phyloP scores from a whole-genome alignment of 129 eudicot species.

The Helianthus annuus region DNA sequence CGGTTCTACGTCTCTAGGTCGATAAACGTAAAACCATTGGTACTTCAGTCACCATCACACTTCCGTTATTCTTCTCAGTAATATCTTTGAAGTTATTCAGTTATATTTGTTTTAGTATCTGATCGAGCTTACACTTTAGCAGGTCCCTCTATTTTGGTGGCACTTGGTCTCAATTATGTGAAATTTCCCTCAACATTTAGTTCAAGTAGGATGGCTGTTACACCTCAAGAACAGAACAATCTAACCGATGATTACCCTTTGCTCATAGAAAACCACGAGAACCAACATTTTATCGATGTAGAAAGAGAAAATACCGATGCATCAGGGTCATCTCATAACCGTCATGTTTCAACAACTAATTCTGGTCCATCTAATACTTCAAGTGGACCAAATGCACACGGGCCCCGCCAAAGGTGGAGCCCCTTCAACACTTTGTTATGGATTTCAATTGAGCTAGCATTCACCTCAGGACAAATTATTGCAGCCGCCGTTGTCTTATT shows the following conservation, averaged over 20 bases:
- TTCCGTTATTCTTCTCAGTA: no score
- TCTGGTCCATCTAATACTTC: no score
- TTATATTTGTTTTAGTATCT: not conserved
- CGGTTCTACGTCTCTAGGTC: no score
- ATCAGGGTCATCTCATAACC: conserved; percentile 28
- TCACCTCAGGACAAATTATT: no score
- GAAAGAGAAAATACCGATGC: conserved; percentile 41
- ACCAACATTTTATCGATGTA: conserved; percentile 15
- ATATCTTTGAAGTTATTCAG: not conserved
- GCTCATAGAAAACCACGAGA: conserved; percentile 40
- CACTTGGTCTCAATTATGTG: not conserved
- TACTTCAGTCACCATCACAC: no score
- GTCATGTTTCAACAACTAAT: not conserved
- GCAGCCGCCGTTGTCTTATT: no score
- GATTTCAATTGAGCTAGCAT: no score
- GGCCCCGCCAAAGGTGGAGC: no score
- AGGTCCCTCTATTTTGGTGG: not conserved
- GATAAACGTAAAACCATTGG: no score
- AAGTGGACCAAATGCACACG: no score
- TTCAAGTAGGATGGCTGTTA: conserved; percentile 45
- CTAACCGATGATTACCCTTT: conserved; percentile 50
- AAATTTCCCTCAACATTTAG: conserved; percentile 13
- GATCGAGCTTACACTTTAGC: not conserved
- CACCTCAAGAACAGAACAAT: conserved; percentile 40
- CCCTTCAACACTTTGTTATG: no score